Percentiles rank a stretch among this genome's conserved stretches.
These are phyloP conservation scores for Neofusicoccum cordaticola DNA, from an alignment of 2,329 filamentous ascomycete genomes.

Conservation along the genomic window DNA sequence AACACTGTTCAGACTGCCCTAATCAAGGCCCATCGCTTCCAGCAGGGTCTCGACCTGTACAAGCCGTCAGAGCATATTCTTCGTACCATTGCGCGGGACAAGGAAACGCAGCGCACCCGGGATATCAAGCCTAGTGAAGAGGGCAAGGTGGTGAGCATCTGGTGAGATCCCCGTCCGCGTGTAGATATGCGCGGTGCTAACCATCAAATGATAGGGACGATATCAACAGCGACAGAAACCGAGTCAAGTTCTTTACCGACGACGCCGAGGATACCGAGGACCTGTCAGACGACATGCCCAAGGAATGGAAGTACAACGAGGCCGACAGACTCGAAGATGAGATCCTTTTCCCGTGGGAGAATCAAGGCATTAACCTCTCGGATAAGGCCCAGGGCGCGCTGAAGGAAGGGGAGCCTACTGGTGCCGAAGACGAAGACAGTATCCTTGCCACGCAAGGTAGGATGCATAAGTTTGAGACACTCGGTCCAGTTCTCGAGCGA, in stretches of 20 bases:
- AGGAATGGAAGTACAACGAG: conserved; percentile 34
- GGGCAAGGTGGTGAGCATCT: conserved; percentile 28
- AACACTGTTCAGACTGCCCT: conserved; percentile 34
- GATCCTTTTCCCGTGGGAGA: conserved; percentile 42
- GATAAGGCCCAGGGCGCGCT: neutral
- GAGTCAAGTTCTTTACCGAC: neutral
- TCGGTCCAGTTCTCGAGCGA: conserved; percentile 19
- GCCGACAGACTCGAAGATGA: conserved; percentile 42
- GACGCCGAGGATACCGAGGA: conserved; percentile 7
- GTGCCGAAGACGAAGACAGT: neutral
- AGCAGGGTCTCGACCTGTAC: conserved; percentile 31
- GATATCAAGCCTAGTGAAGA: conserved; percentile 38
- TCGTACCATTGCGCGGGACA: conserved; percentile 37
- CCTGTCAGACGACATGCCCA: conserved; percentile 25
- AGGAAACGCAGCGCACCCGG: conserved; percentile 32
- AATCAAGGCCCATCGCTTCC: conserved; percentile 37
- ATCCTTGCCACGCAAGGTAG: neutral
- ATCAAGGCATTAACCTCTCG: neutral
- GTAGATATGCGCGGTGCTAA: conserved; percentile 20
- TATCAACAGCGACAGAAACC: conserved; percentile 26
- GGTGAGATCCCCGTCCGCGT: conserved; percentile 7
- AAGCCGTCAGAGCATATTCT: conserved; percentile 33
- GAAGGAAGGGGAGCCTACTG: neutral
- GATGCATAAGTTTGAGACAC: conserved; percentile 20
- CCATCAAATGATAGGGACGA: conserved; percentile 22